A percentile compares a stretch with the other conserved stretches of the same genome.
These are phyloP conservation scores for Triglochin maritima DNA, from an alignment of 106 monocot genomes.

Conservation along the genomic window DNA sequence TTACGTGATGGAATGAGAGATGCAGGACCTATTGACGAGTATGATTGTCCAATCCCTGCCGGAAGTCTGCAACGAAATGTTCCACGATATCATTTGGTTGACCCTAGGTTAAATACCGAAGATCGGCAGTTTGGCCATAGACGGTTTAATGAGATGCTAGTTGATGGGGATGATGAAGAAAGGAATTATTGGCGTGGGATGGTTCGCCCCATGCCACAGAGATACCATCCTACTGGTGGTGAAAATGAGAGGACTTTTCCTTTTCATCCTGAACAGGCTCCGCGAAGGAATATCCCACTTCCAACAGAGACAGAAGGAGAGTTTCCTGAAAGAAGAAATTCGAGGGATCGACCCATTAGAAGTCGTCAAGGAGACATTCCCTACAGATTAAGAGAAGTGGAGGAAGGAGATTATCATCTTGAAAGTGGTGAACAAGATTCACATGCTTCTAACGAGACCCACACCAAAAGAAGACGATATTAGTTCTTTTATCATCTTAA, in stretches of 20 bases:
- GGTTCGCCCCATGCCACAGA: slow-evolving; percentile 1
- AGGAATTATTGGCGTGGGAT: slow-evolving; percentile 8
- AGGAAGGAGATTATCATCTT: slow-evolving; percentile 3
- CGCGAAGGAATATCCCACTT: slow-evolving; percentile 1
- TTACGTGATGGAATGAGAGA: slow-evolving; percentile 5
- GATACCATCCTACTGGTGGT: not conserved
- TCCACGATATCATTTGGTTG: slow-evolving; percentile 6
- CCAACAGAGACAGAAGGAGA: not conserved
- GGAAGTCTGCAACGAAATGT: slow-evolving; percentile 9
- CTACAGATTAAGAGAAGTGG: slow-evolving; percentile 3
- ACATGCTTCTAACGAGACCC: not conserved
- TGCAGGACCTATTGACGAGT: not conserved
- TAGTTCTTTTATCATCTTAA: not conserved
- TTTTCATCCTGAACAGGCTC: slow-evolving; percentile 3
- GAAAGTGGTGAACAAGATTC: slow-evolving; percentile 1
- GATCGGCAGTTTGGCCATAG: slow-evolving; percentile 3
- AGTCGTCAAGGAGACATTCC: slow-evolving; percentile 1
- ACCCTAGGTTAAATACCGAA: not conserved
- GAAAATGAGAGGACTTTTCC: not conserved
- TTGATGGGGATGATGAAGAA: slow-evolving; percentile 1
- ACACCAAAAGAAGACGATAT: slow-evolving; percentile 4
- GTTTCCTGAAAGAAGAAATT: slow-evolving; percentile 4
- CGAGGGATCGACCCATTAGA: slow-evolving; percentile 6
- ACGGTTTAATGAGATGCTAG: slow-evolving; percentile 1
- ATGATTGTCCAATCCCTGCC: slow-evolving; percentile 4